phyloP scores from a whole-genome alignment of 371 early-diverging fungal species.

The Mucor indicus region DNA sequence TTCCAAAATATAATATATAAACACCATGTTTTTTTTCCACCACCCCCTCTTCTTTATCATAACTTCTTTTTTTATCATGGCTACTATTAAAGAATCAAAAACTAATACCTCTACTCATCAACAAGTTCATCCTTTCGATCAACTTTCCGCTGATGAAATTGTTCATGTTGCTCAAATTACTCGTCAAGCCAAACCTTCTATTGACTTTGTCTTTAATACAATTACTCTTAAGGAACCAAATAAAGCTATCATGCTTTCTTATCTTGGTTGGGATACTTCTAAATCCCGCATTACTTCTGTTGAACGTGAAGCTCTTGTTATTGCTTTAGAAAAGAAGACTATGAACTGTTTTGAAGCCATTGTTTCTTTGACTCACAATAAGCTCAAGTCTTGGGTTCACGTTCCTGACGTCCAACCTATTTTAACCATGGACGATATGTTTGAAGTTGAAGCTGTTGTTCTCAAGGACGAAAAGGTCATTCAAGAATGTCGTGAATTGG shows the following conservation, averaged over 20 bases:
- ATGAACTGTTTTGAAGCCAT: constrained; percentile 43
- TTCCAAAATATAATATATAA: constrained; percentile 13
- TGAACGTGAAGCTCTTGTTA: constrained; percentile 46
- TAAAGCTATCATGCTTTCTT: constrained; percentile 43
- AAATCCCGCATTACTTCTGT: constrained; percentile 30
- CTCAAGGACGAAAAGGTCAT: constrained; percentile 34
- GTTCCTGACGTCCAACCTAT: constrained; percentile 50
- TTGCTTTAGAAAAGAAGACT: constrained; percentile 34
- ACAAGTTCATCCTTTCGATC: constrained; percentile 43
- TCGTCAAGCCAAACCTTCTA: constrained; percentile 28
- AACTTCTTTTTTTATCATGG: constrained; percentile 15
- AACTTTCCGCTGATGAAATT: constrained; percentile 43
- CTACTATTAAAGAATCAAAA: constrained; percentile 39
- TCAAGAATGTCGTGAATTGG: constrained; percentile 44
- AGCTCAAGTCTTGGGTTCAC: constrained; percentile 31
- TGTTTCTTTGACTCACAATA: constrained; percentile 28
- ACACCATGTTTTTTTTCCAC: constrained; percentile 2
- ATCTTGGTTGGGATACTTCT: constrained; percentile 43
- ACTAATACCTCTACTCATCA: constrained; percentile 26
- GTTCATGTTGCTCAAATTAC: constrained; percentile 31
- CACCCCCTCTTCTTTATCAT: constrained; percentile 1
- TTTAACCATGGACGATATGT: constrained; percentile 51
- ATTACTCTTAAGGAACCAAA: constrained; percentile 50
- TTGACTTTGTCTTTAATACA: constrained; percentile 48
- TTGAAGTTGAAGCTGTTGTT: constrained; percentile 45